Evolutionary conservation across 2,329 filamentous ascomycete species (phyloP).

Genomic region (Epichloe aotearoae): DNA sequence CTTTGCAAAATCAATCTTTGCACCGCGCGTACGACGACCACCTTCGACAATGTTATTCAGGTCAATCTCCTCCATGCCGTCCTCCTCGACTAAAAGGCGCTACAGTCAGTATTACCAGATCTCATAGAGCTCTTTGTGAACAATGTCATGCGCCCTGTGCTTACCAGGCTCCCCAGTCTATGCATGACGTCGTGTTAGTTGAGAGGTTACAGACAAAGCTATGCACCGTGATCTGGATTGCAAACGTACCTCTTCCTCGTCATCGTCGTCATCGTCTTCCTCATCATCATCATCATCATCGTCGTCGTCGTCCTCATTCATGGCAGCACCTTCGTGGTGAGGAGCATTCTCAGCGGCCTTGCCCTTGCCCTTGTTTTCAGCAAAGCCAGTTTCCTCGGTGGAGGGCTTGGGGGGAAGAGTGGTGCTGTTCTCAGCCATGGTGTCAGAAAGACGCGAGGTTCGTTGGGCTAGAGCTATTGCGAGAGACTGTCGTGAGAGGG

Average conservation of each 20-base stretch:
- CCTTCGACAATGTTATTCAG: conserved; percentile 70
- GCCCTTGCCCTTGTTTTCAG: conserved; percentile 73
- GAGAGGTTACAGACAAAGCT: neutral
- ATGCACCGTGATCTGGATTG: neutral
- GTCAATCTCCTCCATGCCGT: conserved; percentile 86
- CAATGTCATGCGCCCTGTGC: conserved; percentile 1
- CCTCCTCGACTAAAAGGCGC: conserved; percentile 39
- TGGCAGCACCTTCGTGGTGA: conserved; percentile 41
- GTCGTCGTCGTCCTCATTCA: conserved; percentile 65
- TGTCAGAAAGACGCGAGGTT: conserved; percentile 2
- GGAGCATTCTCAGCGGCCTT: conserved; percentile 47
- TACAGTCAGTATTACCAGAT: neutral
- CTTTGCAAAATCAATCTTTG: conserved; percentile 86
- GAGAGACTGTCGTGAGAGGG: neutral
- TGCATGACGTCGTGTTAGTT: conserved; percentile 12
- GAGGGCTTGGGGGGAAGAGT: conserved; percentile 35
- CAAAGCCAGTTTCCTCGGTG: conserved; percentile 20
- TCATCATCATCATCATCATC: conserved; percentile 47
- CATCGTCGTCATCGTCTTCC: conserved; percentile 29
- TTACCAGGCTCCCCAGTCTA: conserved; percentile 19
- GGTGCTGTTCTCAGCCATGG: conserved; percentile 36
- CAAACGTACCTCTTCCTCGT: conserved; percentile 17
- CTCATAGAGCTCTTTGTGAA: neutral
- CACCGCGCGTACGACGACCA: conserved; percentile 77
- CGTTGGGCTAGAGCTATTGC: neutral